A percentile compares a stretch with the other conserved stretches of the same genome.
phyloP scores from a whole-genome alignment of 1,139 yeast species.

The Yamadazyma trypodendri region DNA sequence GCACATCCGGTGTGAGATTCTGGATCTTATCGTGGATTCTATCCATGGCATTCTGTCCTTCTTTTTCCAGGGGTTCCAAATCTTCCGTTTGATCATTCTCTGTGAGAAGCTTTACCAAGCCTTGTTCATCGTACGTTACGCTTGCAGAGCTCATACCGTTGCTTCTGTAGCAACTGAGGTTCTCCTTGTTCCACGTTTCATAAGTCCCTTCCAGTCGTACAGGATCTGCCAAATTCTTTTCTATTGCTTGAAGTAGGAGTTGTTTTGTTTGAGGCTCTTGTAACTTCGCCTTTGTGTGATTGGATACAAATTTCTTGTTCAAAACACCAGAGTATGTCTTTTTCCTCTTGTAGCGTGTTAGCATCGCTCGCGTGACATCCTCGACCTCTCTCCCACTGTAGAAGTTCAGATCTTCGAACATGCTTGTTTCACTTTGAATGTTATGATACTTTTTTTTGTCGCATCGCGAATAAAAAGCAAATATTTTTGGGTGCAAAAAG shows the following conservation, averaged over 20 bases:
- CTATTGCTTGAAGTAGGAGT: conserved; percentile 16
- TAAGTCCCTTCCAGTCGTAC: conserved; percentile 36
- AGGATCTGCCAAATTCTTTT: conserved; percentile 16
- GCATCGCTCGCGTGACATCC: not conserved
- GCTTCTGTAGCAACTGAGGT: not conserved
- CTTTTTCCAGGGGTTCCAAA: not conserved
- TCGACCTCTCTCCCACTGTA: not conserved
- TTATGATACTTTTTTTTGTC: not conserved
- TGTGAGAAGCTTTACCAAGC: not conserved
- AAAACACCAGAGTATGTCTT: conserved; percentile 5
- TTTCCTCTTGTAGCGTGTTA: conserved; percentile 5
- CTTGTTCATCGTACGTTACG: conserved; percentile 1
- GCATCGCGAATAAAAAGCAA: conserved; percentile 2
- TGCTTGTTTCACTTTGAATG: not conserved
- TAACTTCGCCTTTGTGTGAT: conserved; percentile 11
- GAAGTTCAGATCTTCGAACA: conserved; percentile 3
- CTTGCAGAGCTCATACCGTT: not conserved
- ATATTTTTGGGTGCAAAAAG: not conserved
- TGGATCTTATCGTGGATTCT: conserved; percentile 8
- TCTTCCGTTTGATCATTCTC: not conserved
- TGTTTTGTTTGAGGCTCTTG: conserved; percentile 16
- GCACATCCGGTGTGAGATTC: not conserved
- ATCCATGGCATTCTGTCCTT: conserved; percentile 6
- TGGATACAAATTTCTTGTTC: conserved; percentile 9
- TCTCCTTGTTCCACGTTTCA: conserved; percentile 14